These are phyloP conservation scores for Ceratocystiopsis sp. DNA, from an alignment of 2,329 filamentous ascomycete species.

Conservation along the genomic window DNA sequence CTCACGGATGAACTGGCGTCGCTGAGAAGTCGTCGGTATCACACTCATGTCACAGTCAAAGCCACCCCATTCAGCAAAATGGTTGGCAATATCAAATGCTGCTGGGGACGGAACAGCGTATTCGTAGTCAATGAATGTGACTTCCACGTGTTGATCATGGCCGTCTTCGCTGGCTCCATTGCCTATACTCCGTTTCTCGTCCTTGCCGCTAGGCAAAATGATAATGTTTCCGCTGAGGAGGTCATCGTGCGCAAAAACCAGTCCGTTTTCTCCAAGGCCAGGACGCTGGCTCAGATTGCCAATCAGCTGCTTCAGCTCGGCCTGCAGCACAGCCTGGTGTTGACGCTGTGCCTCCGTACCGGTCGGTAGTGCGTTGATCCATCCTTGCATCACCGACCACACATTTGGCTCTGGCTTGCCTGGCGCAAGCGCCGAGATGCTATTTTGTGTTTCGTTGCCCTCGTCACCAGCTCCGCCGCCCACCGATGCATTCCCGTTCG, in stretches of 20 bases:
- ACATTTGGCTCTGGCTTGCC: slow-evolving; percentile 66
- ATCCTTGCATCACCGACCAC: slow-evolving; percentile 93
- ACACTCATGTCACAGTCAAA: slow-evolving; percentile 85
- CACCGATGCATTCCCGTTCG: slow-evolving; percentile 2
- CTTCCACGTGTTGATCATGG: slow-evolving; percentile 14
- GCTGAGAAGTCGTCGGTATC: slow-evolving; percentile 61
- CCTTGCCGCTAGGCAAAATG: slow-evolving; percentile 32
- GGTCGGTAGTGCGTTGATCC: slow-evolving; percentile 72
- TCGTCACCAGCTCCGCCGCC: slow-evolving; percentile 14
- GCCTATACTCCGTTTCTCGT: neutral
- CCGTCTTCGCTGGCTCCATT: too few species aligned
- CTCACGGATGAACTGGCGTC: slow-evolving; percentile 64
- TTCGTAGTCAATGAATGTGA: slow-evolving; percentile 95
- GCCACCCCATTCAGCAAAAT: slow-evolving; percentile 96
- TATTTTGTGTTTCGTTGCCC: neutral
- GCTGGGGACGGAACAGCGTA: slow-evolving; percentile 89
- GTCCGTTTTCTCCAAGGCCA: slow-evolving; percentile 58
- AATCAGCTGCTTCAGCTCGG: slow-evolving; percentile 56
- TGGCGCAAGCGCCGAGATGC: slow-evolving; percentile 35
- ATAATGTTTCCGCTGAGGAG: slow-evolving; percentile 95
- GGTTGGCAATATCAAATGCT: slow-evolving; percentile 92
- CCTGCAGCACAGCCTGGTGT: slow-evolving; percentile 52
- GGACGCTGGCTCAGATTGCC: slow-evolving; percentile 56
- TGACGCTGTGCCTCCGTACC: slow-evolving; percentile 50
- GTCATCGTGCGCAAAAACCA: slow-evolving; percentile 91